Evolutionary conservation across 2,329 filamentous ascomycete species (phyloP).

Genomic region (Ascochyta koolunga): DNA sequence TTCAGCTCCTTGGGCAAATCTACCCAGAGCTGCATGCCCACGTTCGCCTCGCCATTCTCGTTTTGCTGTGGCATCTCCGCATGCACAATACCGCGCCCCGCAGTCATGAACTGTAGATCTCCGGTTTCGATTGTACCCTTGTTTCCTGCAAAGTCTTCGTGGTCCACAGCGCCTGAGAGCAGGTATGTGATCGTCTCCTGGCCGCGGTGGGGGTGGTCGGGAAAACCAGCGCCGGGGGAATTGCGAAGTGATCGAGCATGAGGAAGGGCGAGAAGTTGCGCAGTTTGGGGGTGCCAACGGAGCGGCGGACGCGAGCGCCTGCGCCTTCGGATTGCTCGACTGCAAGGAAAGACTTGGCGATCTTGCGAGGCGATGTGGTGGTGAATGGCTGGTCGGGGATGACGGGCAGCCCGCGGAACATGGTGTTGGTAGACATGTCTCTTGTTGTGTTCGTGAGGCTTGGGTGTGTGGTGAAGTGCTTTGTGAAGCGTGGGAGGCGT

Average conservation of each 20-base stretch:
- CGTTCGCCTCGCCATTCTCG: conserved; percentile 74
- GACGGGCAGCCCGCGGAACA: conserved; percentile 57
- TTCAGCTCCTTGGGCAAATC: conserved; percentile 85
- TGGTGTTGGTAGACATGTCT: conserved; percentile 39
- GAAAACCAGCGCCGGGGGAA: conserved; percentile 83
- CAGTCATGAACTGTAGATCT: conserved; percentile 99
- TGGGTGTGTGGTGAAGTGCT: conserved; percentile 36
- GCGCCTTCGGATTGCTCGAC: conserved; percentile 86
- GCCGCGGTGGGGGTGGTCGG: conserved; percentile 82
- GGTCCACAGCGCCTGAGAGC: conserved; percentile 82
- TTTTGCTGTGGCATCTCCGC: conserved; percentile 91
- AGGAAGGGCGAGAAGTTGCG: conserved; percentile 90
- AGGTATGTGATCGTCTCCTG: conserved; percentile 93
- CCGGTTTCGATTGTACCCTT: conserved; percentile 81
- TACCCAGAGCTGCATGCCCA: conserved; percentile 95
- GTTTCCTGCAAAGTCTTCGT: conserved; percentile 90
- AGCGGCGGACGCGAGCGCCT: conserved; percentile 84
- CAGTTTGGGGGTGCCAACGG: conserved; percentile 82
- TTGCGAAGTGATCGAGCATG: conserved; percentile 90
- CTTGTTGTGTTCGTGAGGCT: conserved; percentile 30
- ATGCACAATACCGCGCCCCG: conserved; percentile 88
- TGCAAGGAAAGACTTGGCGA: conserved; percentile 83
- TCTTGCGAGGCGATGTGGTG: conserved; percentile 66
- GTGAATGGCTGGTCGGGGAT: conserved; percentile 49
- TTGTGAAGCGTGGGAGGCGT: conserved; percentile 41